A percentile compares a stretch with the other conserved stretches of the same genome.
Evolutionary conservation across 371 early-diverging fungal species (phyloP).

Genomic region (Lichtheimia corymbifera): DNA sequence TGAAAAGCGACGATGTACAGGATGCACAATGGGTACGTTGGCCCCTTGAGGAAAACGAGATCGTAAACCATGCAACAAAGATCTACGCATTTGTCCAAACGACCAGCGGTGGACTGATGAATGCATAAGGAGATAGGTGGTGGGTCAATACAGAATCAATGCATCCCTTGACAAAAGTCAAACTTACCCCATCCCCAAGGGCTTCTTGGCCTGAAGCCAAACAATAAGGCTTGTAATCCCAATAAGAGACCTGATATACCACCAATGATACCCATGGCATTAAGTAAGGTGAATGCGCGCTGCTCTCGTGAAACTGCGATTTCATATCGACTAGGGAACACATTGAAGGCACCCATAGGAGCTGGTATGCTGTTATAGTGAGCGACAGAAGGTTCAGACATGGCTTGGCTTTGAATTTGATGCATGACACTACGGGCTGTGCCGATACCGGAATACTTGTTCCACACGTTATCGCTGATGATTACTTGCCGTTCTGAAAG

Average conservation of each 20-base stretch:
- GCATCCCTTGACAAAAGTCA: too few species aligned
- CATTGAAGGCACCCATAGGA: slow-evolving; percentile 23
- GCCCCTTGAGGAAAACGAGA: slow-evolving; percentile 23
- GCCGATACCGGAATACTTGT: slow-evolving; percentile 26
- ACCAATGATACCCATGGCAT: slow-evolving; percentile 37
- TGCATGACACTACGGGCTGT: slow-evolving; percentile 1
- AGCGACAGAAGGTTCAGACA: slow-evolving; percentile 7
- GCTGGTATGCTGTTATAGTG: slow-evolving; percentile 8
- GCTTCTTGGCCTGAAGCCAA: slow-evolving; percentile 35
- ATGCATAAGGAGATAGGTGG: too few species aligned
- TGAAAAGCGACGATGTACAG: slow-evolving; percentile 29
- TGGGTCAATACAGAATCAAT: too few species aligned
- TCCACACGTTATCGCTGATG: slow-evolving; percentile 17
- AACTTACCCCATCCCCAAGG: slow-evolving; percentile 26
- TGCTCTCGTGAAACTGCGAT: slow-evolving; percentile 23
- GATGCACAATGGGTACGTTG: slow-evolving; percentile 35
- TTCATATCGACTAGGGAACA: slow-evolving; percentile 20
- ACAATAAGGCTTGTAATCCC: slow-evolving; percentile 24
- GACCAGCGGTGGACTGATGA: slow-evolving; percentile 32
- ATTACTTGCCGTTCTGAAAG: slow-evolving; percentile 20
- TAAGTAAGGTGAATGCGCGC: slow-evolving; percentile 32
- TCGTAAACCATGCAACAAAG: slow-evolving; percentile 23
- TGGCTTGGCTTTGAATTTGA: slow-evolving; percentile 12
- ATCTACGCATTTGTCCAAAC: slow-evolving; percentile 21
- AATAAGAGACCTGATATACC: slow-evolving; percentile 35